phyloP scores from a whole-genome alignment of 1,284 basidiomycete genomes.

The Singerocomus inundabilis region DNA sequence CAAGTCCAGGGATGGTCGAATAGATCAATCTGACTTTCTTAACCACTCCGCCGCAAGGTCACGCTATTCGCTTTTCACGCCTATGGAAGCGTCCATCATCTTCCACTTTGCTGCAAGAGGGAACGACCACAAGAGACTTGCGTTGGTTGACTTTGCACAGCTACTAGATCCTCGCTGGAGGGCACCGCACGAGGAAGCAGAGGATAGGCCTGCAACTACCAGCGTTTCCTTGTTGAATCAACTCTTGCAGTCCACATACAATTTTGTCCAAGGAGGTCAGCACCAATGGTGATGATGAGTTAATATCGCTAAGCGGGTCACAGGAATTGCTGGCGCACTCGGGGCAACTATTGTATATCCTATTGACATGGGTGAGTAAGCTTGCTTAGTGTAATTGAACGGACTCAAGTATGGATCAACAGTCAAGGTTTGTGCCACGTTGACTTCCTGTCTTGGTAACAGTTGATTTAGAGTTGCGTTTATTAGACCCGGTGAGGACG shows the following conservation, averaged over 20 bases:
- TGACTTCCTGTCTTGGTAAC: conserved; percentile 3
- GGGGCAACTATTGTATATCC: conserved; percentile 94
- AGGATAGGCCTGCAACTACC: conserved; percentile 32
- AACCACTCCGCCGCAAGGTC: conserved; percentile 73
- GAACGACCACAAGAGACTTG: conserved; percentile 61
- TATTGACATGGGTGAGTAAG: conserved; percentile 81
- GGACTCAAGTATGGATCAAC: conserved; percentile 14
- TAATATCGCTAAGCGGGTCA: conserved; percentile 5
- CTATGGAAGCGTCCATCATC: conserved; percentile 94
- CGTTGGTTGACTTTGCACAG: conserved; percentile 86
- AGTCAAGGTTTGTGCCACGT: conserved; percentile 63
- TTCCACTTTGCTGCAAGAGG: conserved; percentile 94
- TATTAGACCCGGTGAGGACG: conserved; percentile 61
- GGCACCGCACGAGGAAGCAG: conserved; percentile 56
- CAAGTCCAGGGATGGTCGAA: conserved; percentile 91
- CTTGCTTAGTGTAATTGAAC: conserved; percentile 1
- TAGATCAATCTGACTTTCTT: conserved; percentile 81
- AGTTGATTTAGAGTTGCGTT: conserved; percentile 9
- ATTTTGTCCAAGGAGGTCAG: conserved; percentile 85
- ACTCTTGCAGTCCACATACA: conserved; percentile 72
- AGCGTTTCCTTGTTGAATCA: conserved; percentile 46
- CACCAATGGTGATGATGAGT: not conserved
- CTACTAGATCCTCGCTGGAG: conserved; percentile 85
- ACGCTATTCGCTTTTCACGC: conserved; percentile 90
- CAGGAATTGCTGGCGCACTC: conserved; percentile 85